Conservation (phyloP, 1,284 basidiomycete species). For the Sporisorium sorghi region DNA sequence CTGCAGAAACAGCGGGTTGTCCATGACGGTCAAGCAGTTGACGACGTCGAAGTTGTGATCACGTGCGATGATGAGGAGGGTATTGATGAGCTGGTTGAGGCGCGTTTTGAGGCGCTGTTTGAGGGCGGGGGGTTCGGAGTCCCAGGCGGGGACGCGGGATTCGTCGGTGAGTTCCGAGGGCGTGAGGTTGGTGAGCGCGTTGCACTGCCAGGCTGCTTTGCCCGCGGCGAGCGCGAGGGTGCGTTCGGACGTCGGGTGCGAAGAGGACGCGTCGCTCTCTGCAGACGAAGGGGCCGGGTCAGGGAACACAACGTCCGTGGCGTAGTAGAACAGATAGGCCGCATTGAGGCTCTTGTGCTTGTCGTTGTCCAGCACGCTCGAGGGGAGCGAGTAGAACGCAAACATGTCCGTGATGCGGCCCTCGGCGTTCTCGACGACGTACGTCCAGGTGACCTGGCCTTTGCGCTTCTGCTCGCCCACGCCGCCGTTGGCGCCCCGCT, state of each 20-base stretch:
- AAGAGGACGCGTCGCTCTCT: constrained; percentile 7
- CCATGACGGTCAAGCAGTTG: constrained; percentile 94
- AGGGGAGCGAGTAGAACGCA: constrained; percentile 96
- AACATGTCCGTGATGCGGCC: constrained; percentile 92
- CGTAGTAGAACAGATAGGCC: constrained; percentile 94
- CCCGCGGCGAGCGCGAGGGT: constrained; percentile 22
- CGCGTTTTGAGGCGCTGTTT: constrained; percentile 78
- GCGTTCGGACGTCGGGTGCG: constrained; percentile 32
- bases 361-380: constrained; percentile 78
- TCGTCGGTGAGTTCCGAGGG: constrained; percentile 58
- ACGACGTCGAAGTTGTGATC: constrained; percentile 90
- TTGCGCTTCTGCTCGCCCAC: constrained; percentile 57
- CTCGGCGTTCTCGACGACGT: constrained; percentile 91
- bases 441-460: constrained; percentile 92
- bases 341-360: constrained; percentile 79
- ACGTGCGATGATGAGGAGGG: constrained; percentile 83
- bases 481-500: constrained; percentile 55
- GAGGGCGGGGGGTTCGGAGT: constrained; percentile 73
- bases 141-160: constrained; percentile 43
- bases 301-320: constrained; percentile 58
- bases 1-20: constrained; percentile 84
- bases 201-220: constrained; percentile 48
- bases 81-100: constrained; percentile 79
- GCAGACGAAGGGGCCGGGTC: background rate
- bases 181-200: constrained; percentile 48